Conservation (phyloP, 805 yeast genomes). For the Wickerhamomyces strasburgensis region DNA sequence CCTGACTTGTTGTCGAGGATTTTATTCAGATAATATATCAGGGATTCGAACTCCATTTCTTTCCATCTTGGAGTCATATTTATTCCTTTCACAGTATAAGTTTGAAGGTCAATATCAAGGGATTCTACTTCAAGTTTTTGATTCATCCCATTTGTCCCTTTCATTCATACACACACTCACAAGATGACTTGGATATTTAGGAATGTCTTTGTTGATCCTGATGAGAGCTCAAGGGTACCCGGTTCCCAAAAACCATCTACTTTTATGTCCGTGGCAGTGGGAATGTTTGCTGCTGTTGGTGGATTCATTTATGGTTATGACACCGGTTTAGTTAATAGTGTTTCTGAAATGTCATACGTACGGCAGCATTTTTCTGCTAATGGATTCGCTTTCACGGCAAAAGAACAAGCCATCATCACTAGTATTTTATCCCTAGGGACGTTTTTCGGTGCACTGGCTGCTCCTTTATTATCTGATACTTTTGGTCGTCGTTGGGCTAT, state of each 20-base stretch:
- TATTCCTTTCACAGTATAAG: too few species aligned
- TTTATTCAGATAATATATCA: too few species aligned
- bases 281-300: slow-evolving; percentile 82
- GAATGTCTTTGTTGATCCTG: slow-evolving; percentile 18
- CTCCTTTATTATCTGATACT: slow-evolving; percentile 63
- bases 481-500: slow-evolving; percentile 69
- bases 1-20: too few species aligned
- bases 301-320: slow-evolving; percentile 89
- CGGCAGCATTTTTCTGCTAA: slow-evolving; percentile 48
- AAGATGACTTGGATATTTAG: slow-evolving; percentile 14
- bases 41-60: too few species aligned
- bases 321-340: slow-evolving; percentile 79
- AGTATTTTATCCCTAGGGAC: slow-evolving; percentile 82
- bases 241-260: slow-evolving; percentile 42
- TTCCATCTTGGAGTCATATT: too few species aligned
- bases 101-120: too few species aligned
- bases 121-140: too few species aligned
- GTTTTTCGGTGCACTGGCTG: slow-evolving; percentile 56
- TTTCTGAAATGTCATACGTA: slow-evolving; percentile 72
- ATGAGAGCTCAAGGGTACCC: slow-evolving; percentile 12
- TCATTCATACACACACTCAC: too few species aligned
- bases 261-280: slow-evolving; percentile 65
- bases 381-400: slow-evolving; percentile 44
- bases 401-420: slow-evolving; percentile 65
- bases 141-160: too few species aligned